These are phyloP conservation scores for Meyerozyma sp. DNA, from an alignment of 1,139 yeast species.

Conservation along the genomic window DNA sequence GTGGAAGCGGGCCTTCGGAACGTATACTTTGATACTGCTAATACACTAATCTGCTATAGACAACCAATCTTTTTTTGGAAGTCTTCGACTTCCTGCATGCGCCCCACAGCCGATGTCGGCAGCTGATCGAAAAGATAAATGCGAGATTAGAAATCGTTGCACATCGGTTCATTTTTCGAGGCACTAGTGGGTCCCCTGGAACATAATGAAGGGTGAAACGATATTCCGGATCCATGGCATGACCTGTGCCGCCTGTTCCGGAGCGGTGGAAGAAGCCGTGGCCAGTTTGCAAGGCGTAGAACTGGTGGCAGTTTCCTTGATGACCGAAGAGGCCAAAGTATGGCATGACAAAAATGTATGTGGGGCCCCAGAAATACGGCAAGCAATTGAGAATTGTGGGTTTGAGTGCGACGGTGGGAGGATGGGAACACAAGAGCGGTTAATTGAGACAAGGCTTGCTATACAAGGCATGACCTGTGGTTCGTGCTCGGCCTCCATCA, in stretches of 20 bases:
- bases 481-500: slow-evolving; percentile 37
- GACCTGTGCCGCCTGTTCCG: slow-evolving; percentile 38
- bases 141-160: background rate
- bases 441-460: slow-evolving; percentile 8
- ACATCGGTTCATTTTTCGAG: background rate
- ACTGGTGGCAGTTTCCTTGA: slow-evolving; percentile 25
- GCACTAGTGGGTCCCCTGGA: background rate
- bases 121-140: slow-evolving; percentile 1
- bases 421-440: slow-evolving; percentile 2
- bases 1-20: background rate
- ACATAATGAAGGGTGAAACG: slow-evolving; percentile 1
- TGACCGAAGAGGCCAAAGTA: slow-evolving; percentile 33
- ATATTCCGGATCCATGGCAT: slow-evolving; percentile 19
- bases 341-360: slow-evolving; percentile 10
- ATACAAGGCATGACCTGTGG: slow-evolving; percentile 38
- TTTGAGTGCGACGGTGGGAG: slow-evolving; percentile 48
- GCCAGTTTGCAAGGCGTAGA: slow-evolving; percentile 17
- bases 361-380: slow-evolving; percentile 26
- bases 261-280: slow-evolving; percentile 23
- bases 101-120: background rate
- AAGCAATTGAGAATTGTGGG: slow-evolving; percentile 68
- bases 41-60: too few relatives aligned
- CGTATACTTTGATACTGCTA: background rate
- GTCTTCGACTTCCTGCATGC: background rate
- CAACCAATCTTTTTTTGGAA: too few relatives aligned